phyloP scores from a whole-genome alignment of 345 rosid species.

The Ricinus communis region DNA sequence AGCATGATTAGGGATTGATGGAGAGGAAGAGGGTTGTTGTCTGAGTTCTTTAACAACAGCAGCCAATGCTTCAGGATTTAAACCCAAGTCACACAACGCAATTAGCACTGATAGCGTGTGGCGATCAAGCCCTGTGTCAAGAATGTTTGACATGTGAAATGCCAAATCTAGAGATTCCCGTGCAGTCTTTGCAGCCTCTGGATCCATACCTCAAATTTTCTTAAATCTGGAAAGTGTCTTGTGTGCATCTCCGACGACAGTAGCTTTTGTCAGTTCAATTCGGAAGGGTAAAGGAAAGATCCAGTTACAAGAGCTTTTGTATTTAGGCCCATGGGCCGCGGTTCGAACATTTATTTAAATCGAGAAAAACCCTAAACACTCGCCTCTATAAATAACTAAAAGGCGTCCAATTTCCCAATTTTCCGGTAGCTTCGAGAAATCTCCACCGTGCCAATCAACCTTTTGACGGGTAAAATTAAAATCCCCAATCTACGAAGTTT shows the following conservation, averaged over 20 bases:
- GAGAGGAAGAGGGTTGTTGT: neutral
- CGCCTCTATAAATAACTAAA: neutral
- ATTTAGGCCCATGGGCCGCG: neutral
- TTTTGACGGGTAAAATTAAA: neutral
- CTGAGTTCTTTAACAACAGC: neutral
- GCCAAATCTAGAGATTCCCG: slow-evolving; percentile 1
- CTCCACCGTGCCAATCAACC: neutral
- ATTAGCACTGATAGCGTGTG: neutral
- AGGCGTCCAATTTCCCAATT: neutral
- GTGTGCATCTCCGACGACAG: too few species aligned
- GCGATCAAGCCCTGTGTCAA: neutral
- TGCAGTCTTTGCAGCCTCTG: slow-evolving; percentile 4
- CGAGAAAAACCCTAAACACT: neutral
- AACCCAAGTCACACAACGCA: neutral
- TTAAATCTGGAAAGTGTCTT: too few species aligned
- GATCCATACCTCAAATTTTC: neutral
- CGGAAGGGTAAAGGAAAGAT: too few species aligned
- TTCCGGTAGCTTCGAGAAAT: neutral
- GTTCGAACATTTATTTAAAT: too few species aligned
- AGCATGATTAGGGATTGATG: neutral
- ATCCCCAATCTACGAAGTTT: neutral
- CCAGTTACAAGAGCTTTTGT: neutral
- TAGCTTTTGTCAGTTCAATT: too few species aligned
- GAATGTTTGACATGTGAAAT: slow-evolving; percentile 1
- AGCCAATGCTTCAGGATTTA: slow-evolving; percentile 1